Evolutionary conservation across 148 eudicot species (phyloP), one percentile per base, ranked within the genome.

Genomic region (Amaranthus cruentus): DNA sequence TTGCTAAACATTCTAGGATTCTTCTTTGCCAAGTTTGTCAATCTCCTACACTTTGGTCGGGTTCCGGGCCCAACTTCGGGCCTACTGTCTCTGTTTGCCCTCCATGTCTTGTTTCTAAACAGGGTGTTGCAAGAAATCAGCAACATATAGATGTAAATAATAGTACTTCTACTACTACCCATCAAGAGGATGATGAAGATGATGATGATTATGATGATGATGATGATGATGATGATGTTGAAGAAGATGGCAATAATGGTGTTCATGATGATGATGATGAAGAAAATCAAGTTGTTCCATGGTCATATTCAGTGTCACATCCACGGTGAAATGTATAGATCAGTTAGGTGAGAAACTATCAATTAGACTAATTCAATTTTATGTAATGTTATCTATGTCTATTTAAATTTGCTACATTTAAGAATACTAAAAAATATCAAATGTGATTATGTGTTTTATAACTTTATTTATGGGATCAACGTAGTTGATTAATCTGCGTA

Each of bases 251-350:
- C 18, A 18, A 18, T 18, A 18, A 18, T 18, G 38, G 38, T 28
- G 38, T 28, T 28, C 38, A 28, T 28, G 38, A 61, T 49, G 77
- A 73, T 5, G 81, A 75, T 57, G 79, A 76, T 51, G 83, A 77
- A 21, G 83, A 81, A 46, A 77, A 76, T 63, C 83, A 81, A 81
- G 80, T 81, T 18, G 83, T 81, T 63, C 83, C 83, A 62, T 76
- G 76, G 74, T 73, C 77, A 64, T 71, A 55, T 63, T 56, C 71
- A 15, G 68, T 71, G 56, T 71, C 80, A 64, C 75, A 54, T 64
- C 59, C 71, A 42, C 38, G 75, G 75, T 77, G 71, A 67, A 50
- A 6, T 47, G 69, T 67, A 15, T 67, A 67, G 43, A 67, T 28
- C 38, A 18, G 21, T 67, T 28, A 28, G 38, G 38, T 28, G 38